Percentiles rank a stretch among this genome's conserved stretches.
phyloP scores from a whole-genome alignment of 2,329 filamentous ascomycete species.

The Ceratocystis ficicola region DNA sequence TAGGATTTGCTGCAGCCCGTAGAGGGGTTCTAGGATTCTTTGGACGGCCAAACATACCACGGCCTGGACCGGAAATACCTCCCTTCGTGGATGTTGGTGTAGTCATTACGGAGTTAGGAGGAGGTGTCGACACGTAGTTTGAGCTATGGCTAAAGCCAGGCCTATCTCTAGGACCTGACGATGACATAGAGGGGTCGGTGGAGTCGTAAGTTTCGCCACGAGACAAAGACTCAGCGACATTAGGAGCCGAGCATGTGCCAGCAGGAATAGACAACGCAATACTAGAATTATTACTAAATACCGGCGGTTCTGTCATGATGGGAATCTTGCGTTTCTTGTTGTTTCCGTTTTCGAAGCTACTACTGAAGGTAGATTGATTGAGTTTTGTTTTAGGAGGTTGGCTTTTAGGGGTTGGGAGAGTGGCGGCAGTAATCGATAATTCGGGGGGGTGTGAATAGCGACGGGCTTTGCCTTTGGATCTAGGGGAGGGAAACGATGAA shows the following conservation, averaged over 20 bases:
- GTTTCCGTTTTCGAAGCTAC: conserved; percentile 96
- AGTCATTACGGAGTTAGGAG: background rate
- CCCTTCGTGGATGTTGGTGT: conserved; percentile 33
- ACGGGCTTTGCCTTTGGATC: conserved; percentile 3
- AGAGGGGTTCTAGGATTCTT: conserved; percentile 51
- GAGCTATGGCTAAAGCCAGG: background rate
- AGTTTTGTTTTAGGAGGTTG: conserved; percentile 6
- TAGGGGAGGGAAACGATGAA: background rate
- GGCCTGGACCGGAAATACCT: conserved; percentile 67
- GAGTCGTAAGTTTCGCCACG: background rate
- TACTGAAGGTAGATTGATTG: conserved; percentile 53
- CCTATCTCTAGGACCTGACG: background rate
- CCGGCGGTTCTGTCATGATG: conserved; percentile 56
- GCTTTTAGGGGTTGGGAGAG: background rate
- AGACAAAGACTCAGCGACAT: background rate
- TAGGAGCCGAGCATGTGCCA: background rate
- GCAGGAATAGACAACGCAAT: background rate
- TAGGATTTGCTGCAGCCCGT: conserved; percentile 34
- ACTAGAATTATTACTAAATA: background rate
- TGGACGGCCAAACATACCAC: conserved; percentile 67
- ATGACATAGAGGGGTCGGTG: background rate
- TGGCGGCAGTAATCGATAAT: background rate
- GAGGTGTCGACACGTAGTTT: background rate
- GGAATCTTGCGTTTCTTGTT: conserved; percentile 99
- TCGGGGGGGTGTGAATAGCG: conserved; percentile 14